A percentile compares a stretch with the other conserved stretches of the same genome.
Evolutionary conservation across 2,329 filamentous ascomycete genomes (phyloP).

Genomic region (Colletotrichum destructivum): DNA sequence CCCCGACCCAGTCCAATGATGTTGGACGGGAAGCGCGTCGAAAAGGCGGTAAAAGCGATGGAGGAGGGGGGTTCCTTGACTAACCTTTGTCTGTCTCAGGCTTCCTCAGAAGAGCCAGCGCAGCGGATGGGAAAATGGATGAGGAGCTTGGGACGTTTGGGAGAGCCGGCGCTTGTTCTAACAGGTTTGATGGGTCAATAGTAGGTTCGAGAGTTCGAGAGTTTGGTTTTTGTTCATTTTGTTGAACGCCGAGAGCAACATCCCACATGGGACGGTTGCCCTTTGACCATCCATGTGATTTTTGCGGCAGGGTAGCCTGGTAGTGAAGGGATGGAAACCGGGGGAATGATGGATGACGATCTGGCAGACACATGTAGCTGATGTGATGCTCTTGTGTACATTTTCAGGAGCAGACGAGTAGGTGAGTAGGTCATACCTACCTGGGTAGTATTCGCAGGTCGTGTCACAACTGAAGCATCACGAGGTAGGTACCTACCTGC

Average conservation of each 20-base stretch:
- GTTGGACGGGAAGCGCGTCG: slow-evolving; percentile 11
- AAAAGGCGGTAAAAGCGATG: slow-evolving; percentile 41
- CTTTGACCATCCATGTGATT: slow-evolving; percentile 24
- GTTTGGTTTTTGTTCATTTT: slow-evolving; percentile 38
- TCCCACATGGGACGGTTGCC: slow-evolving; percentile 2
- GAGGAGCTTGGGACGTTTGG: slow-evolving; percentile 38
- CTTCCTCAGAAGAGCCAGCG: neutral
- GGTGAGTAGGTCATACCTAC: too few species aligned
- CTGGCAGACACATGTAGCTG: neutral
- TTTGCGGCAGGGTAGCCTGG: slow-evolving; percentile 23
- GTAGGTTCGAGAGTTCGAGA: slow-evolving; percentile 7
- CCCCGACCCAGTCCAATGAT: slow-evolving; percentile 28
- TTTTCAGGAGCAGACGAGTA: too few species aligned
- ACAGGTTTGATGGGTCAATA: neutral
- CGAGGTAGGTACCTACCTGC: neutral
- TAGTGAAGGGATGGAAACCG: neutral
- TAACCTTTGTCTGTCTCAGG: slow-evolving; percentile 27
- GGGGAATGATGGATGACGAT: neutral
- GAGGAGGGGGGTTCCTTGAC: slow-evolving; percentile 5
- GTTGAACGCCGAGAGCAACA: slow-evolving; percentile 36
- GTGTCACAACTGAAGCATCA: neutral
- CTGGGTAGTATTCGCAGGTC: neutral
- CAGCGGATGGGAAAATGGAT: slow-evolving; percentile 3
- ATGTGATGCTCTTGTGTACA: neutral
- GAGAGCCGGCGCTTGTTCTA: slow-evolving; percentile 17